A percentile compares a stretch with the other conserved stretches of the same genome.
These are phyloP conservation scores for Thymus mandschuricus DNA, from an alignment of 257 asterid genomes.

Conservation along the genomic window DNA sequence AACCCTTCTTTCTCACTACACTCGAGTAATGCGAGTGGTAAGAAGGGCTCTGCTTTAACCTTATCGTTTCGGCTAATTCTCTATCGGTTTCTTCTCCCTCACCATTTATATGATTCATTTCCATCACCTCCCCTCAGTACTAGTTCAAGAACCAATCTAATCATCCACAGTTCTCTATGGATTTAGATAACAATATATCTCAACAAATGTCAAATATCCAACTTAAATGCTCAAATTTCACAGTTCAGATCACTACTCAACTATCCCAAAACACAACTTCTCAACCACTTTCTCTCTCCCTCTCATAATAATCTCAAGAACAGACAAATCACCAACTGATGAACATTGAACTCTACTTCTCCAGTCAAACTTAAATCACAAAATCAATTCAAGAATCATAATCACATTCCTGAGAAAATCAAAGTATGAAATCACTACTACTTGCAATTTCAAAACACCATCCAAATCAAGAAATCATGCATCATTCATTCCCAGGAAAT, in stretches of 20 bases:
- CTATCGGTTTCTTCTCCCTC: slow-evolving; percentile 60
- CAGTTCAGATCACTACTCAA: slow-evolving; percentile 6
- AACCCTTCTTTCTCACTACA: slow-evolving; percentile 71
- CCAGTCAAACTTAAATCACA: slow-evolving; percentile 20
- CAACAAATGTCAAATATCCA: not conserved
- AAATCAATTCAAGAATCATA: not conserved
- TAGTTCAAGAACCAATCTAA: slow-evolving; percentile 8
- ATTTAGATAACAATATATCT: not conserved
- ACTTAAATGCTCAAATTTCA: slow-evolving; percentile 1
- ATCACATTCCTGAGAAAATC: not conserved
- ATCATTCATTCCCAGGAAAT: not conserved
- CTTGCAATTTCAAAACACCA: too few species aligned
- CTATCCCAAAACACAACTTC: not conserved
- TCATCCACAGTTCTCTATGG: not conserved
- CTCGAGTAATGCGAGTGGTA: slow-evolving; percentile 47
- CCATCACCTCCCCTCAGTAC: slow-evolving; percentile 43
- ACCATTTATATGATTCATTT: slow-evolving; percentile 43
- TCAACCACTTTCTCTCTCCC: not conserved
- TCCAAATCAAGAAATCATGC: slow-evolving; percentile 13
- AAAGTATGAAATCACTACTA: too few species aligned
- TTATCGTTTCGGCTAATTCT: slow-evolving; percentile 34
- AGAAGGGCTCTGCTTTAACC: slow-evolving; percentile 24
- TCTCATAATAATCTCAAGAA: not conserved
- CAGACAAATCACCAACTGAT: not conserved
- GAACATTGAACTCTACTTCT: slow-evolving; percentile 3